phyloP scores from a whole-genome alignment of 75 land plant species.

The Pinus albicaulis region DNA sequence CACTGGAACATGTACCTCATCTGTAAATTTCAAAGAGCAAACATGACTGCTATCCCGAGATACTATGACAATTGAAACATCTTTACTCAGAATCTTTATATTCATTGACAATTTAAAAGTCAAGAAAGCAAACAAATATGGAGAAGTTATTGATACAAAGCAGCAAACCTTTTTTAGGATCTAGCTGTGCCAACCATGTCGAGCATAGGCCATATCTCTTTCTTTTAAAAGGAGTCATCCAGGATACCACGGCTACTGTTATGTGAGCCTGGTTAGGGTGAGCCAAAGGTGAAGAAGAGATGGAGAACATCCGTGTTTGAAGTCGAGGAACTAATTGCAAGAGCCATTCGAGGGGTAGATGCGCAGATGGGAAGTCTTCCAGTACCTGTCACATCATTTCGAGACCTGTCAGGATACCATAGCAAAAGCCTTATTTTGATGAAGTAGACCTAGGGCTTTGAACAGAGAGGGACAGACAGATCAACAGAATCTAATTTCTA shows the following conservation, averaged over 20 bases:
- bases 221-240: conserved; percentile 87
- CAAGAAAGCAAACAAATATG: not conserved
- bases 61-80: not conserved
- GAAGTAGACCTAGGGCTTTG: not conserved
- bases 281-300: conserved; percentile 75
- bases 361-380: conserved; percentile 89
- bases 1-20: conserved; percentile 60
- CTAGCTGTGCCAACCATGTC: conserved; percentile 80
- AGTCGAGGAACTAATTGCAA: conserved; percentile 90
- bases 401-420: not conserved
- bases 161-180: conserved; percentile 58
- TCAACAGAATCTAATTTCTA: no score
- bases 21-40: conserved; percentile 10
- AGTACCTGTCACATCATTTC: conserved; percentile 45
- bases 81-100: not conserved
- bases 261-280: conserved; percentile 88
- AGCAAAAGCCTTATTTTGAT: not conserved
- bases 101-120: not conserved
- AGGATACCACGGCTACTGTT: conserved; percentile 78
- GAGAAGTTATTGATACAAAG: not conserved
- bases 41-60: not conserved
- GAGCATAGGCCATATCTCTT: conserved; percentile 84
- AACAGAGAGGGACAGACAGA: no score
- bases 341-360: conserved; percentile 93
- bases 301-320: conserved; percentile 78